A percentile compares a stretch with the other conserved stretches of the same genome.
These are phyloP conservation scores for Rhododendron kiyosumense DNA, from an alignment of 148 eudicot species.

Conservation along the genomic window DNA sequence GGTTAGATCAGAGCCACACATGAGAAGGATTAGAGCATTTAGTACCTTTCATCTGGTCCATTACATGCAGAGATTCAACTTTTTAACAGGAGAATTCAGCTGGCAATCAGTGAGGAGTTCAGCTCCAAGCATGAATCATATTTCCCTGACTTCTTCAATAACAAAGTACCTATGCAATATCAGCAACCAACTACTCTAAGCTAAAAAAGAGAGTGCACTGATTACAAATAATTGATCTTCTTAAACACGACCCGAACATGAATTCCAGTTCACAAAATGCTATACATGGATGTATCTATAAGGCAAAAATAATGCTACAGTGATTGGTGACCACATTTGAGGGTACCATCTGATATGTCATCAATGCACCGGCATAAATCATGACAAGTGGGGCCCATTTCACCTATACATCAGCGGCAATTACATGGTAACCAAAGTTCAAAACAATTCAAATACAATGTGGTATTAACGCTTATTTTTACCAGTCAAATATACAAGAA, in stretches of 20 bases:
- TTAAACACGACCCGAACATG: background rate
- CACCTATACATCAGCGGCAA: background rate
- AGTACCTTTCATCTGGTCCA: conserved; percentile 92
- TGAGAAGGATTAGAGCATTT: too few relatives aligned
- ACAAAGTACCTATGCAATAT: conserved; percentile 28
- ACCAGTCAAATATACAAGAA: background rate
- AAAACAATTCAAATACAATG: background rate
- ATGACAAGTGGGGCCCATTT: background rate
- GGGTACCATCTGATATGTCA: background rate
- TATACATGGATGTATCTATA: background rate
- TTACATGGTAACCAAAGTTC: background rate
- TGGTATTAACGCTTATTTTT: background rate
- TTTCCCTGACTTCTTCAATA: conserved; percentile 92
- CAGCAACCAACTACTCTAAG: background rate
- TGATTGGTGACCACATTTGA: background rate
- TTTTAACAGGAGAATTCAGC: conserved; percentile 76
- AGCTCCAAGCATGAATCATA: conserved; percentile 79
- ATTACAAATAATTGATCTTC: background rate
- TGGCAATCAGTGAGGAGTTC: conserved; percentile 78
- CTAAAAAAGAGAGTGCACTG: background rate
- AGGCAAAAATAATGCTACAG: background rate
- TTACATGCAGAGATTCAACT: conserved; percentile 63
- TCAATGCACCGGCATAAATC: background rate
- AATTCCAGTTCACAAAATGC: background rate
- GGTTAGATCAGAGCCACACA: background rate